Percentiles rank a stretch among this genome's conserved stretches.
phyloP scores from a whole-genome alignment of 352 stramenopile genomes.

The Globisporangium barbulae region DNA sequence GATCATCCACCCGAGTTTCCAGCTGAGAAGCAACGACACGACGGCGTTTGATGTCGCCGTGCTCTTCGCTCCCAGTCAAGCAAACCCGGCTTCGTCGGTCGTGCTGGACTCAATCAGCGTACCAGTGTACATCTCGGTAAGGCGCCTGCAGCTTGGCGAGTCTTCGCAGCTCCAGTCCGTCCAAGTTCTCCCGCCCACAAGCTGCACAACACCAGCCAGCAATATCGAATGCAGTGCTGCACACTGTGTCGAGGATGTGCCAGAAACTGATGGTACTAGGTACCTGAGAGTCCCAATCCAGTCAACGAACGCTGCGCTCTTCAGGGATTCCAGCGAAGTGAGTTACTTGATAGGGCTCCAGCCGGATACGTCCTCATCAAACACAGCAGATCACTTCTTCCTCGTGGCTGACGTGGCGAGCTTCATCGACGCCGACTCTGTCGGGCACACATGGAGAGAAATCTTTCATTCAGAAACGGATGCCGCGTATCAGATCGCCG shows the following conservation, averaged over 20 bases:
- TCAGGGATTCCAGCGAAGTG: neutral
- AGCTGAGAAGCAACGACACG: neutral
- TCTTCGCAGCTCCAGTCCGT: neutral
- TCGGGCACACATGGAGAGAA: neutral
- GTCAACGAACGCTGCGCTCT: slow-evolving; percentile 4
- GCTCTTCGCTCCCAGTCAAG: neutral
- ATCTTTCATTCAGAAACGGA: neutral
- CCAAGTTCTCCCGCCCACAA: neutral
- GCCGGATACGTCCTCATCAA: neutral
- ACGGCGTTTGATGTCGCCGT: slow-evolving; percentile 3
- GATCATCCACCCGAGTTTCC: neutral
- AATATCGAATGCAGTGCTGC: neutral
- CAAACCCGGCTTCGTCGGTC: neutral
- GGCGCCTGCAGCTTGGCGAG: neutral
- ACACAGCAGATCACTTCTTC: neutral
- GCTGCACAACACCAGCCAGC: neutral
- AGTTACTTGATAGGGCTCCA: neutral
- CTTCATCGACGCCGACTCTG: slow-evolving; percentile 10
- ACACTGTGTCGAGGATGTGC: neutral
- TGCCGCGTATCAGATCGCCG: neutral
- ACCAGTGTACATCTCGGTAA: neutral
- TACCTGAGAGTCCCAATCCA: neutral
- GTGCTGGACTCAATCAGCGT: neutral
- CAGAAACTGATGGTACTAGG: neutral
- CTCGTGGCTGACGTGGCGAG: neutral